These are phyloP conservation scores for Aegilops speltoides DNA, from an alignment of 176 grass and related monocot species.

Conservation along the genomic window DNA sequence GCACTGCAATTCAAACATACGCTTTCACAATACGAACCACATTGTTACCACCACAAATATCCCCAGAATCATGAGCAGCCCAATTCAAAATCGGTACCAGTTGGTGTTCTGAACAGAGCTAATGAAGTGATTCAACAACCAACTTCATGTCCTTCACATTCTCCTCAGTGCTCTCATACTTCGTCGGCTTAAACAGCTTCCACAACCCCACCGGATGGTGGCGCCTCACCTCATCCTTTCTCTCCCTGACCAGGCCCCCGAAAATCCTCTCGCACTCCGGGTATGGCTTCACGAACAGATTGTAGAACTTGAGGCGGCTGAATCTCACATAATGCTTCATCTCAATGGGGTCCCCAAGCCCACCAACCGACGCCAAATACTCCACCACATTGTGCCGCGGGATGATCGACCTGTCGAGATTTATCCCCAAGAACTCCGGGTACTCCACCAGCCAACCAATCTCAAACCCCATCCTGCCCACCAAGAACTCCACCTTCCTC, in stretches of 20 bases:
- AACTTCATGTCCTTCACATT: slow-evolving; percentile 69
- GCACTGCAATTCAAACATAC: background rate
- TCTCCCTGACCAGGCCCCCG: slow-evolving; percentile 29
- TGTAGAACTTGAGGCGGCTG: slow-evolving; percentile 73
- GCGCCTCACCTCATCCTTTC: slow-evolving; percentile 27
- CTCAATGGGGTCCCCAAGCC: slow-evolving; percentile 62
- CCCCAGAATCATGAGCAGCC: background rate
- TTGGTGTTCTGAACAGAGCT: background rate
- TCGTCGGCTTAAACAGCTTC: slow-evolving; percentile 73
- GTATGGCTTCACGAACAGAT: slow-evolving; percentile 89
- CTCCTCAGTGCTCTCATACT: slow-evolving; percentile 39
- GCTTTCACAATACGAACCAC: background rate
- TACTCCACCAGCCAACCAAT: slow-evolving; percentile 69
- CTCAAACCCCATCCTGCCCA: slow-evolving; percentile 52
- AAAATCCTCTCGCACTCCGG: slow-evolving; percentile 81
- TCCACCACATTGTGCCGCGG: slow-evolving; percentile 76
- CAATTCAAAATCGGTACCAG: background rate
- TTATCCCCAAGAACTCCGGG: slow-evolving; percentile 78
- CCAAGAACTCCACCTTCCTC: slow-evolving; percentile 76
- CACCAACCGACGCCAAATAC: slow-evolving; percentile 40
- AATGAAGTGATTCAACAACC: slow-evolving; percentile 54
- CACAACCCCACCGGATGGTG: slow-evolving; percentile 53
- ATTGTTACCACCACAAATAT: background rate
- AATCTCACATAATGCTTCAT: slow-evolving; percentile 85
- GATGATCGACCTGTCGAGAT: slow-evolving; percentile 71